These are phyloP conservation scores for Nyssa sinensis DNA, from an alignment of 148 eudicot species.

Conservation along the genomic window DNA sequence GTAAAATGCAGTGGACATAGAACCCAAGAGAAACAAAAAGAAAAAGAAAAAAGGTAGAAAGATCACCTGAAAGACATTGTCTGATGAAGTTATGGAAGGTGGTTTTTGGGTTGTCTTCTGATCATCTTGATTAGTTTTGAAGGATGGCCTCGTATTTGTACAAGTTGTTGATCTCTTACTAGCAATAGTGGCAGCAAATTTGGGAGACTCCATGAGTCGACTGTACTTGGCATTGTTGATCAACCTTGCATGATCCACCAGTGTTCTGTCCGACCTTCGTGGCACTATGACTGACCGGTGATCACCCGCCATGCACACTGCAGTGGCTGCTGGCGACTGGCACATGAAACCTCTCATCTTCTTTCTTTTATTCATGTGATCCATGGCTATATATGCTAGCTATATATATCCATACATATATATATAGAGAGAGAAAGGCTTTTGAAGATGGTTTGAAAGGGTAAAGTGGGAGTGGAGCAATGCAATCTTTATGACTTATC, in stretches of 20 bases:
- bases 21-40: no score
- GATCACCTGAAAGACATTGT: slow-evolving; percentile 45
- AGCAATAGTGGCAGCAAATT: slow-evolving; percentile 13
- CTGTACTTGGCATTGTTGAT: slow-evolving; percentile 25
- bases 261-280: slow-evolving; percentile 14
- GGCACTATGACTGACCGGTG: slow-evolving; percentile 43
- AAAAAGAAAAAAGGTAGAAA: no score
- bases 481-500: slow-evolving; percentile 6
- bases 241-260: slow-evolving; percentile 24
- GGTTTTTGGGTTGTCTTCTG: slow-evolving; percentile 13
- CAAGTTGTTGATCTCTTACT: slow-evolving; percentile 20
- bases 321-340: slow-evolving; percentile 39
- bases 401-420: background rate
- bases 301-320: slow-evolving; percentile 40
- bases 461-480: background rate
- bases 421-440: background rate
- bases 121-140: slow-evolving; percentile 11
- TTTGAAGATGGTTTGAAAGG: background rate
- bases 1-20: no score
- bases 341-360: slow-evolving; percentile 66
- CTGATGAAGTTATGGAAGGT: slow-evolving; percentile 17
- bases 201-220: slow-evolving; percentile 18
- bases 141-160: background rate
- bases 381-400: background rate
- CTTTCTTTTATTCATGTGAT: slow-evolving; percentile 23